These are phyloP conservation scores for Clavariopsis aquatica DNA, from an alignment of 495 filamentous ascomycete species.

Conservation along the genomic window DNA sequence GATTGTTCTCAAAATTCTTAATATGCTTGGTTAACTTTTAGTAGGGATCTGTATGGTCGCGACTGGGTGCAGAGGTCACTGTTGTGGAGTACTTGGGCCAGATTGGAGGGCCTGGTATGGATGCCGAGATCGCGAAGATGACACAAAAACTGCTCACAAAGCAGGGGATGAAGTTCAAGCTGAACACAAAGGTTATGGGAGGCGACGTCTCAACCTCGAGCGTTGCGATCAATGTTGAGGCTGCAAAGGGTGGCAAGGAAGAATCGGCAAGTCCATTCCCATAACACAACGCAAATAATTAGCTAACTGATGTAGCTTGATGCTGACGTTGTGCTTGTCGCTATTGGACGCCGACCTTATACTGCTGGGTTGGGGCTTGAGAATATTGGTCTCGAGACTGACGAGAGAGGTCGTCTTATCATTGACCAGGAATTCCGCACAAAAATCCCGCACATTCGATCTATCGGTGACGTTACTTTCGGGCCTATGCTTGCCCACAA, in stretches of 20 bases:
- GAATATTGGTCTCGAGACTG: constrained; percentile 90
- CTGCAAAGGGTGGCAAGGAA: constrained; percentile 93
- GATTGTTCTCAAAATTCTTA: background rate
- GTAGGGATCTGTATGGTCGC: constrained; percentile 91
- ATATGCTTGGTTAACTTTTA: constrained; percentile 13
- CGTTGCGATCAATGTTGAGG: constrained; percentile 80
- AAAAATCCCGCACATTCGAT: constrained; percentile 93
- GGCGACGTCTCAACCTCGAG: constrained; percentile 77
- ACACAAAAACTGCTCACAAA: constrained; percentile 91
- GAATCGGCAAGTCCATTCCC: constrained; percentile 66
- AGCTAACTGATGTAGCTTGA: constrained; percentile 63
- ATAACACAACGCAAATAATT: constrained; percentile 13
- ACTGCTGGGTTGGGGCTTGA: constrained; percentile 88
- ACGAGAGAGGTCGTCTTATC: constrained; percentile 89
- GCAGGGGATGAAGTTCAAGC: constrained; percentile 98
- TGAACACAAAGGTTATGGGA: constrained; percentile 87
- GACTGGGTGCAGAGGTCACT: constrained; percentile 90
- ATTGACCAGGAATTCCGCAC: constrained; percentile 99
- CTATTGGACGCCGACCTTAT: constrained; percentile 94
- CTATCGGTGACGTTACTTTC: constrained; percentile 95
- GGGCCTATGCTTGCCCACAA: constrained; percentile 99
- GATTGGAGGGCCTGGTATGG: constrained; percentile 98
- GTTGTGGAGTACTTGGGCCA: constrained; percentile 95
- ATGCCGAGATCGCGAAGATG: constrained; percentile 86
- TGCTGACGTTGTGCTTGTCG: constrained; percentile 93